Evolutionary conservation across 306 rosid genomes (phyloP), one percentile per base, ranked within the genome.

Genomic region (Betula pendula): DNA sequence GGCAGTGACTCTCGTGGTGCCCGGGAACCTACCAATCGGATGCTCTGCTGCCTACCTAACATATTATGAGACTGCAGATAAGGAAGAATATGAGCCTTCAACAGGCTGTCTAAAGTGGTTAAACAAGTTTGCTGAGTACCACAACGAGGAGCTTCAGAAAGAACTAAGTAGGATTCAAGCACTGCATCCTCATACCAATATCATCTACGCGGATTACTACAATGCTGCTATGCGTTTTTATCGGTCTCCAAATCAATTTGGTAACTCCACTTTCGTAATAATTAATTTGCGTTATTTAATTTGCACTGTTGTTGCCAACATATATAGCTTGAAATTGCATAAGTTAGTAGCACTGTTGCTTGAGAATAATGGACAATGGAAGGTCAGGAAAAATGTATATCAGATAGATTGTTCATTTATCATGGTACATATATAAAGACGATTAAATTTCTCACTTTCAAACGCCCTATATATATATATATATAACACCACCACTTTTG

Each of bases 161-260:
- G 85, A 81, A 80, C 9, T 85, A 27, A 0, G 50, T 11, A 78
- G 43, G 50, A 81, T 89, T 55, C 78, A 53, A 47, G 35, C 2
- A 33, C 81, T 70, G 27, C 24, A 87, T 75, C 87, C 89, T 8
- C 38, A 50, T 13, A 73, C 69, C 20, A 65, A 48, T 31, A 83
- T 89, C 73, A 81, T 87, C 22, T 87, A 87, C 65, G 89, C 79
- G 5, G 90, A 89, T 77, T 87, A 84, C 27, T 83, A 85, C 77
- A 74, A 85, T 56, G 81, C 85, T 22, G 68, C 78, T 3, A 71
- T 81, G 79, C 65, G 71, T 22, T 68, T 89, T 5, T 89, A 68
- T 51, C 75, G 66, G 1, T 2, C 81, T 53, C 89, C 93, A 50
- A 13, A 76, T 51, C 81, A 84, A 62, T 89, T 72, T 14, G 92